These are phyloP conservation scores for Daldinia vernicosa DNA, from an alignment of 495 filamentous ascomycete species.

Conservation along the genomic window DNA sequence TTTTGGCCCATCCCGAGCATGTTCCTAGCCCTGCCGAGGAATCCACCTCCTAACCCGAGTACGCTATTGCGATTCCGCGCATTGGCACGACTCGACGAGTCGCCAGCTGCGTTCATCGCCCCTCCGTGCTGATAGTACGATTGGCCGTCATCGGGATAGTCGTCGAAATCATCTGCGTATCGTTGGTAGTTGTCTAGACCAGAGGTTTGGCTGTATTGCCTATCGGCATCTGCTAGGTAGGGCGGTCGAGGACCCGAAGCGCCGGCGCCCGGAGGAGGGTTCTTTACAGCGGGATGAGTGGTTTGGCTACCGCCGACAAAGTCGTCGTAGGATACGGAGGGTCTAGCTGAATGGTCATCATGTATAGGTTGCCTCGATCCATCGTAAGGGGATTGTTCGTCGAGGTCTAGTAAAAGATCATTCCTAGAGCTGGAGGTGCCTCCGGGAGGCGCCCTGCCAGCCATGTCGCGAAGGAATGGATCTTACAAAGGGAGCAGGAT, in stretches of 20 bases:
- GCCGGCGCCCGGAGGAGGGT: conserved; percentile 45
- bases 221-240: conserved; percentile 63
- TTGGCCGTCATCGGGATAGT: conserved; percentile 77
- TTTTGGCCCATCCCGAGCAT: conserved; percentile 86
- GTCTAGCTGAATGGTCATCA: conserved; percentile 78
- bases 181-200: conserved; percentile 86
- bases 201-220: conserved; percentile 83
- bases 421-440: conserved; percentile 66
- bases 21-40: conserved; percentile 86
- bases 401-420: conserved; percentile 80
- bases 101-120: conserved; percentile 55
- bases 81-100: conserved; percentile 59
- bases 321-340: conserved; percentile 92
- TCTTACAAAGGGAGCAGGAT: conserved; percentile 45
- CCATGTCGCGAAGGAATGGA: conserved; percentile 63
- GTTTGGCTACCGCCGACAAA: conserved; percentile 75
- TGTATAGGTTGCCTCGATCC: conserved; percentile 76
- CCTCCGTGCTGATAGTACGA: conserved; percentile 73
- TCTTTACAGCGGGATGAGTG: conserved; percentile 56
- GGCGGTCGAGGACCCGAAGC: conserved; percentile 60
- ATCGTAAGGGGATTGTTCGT: conserved; percentile 74
- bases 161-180: conserved; percentile 85
- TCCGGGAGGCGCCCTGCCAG: conserved; percentile 68
- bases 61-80: conserved; percentile 85
- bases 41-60: conserved; percentile 82